These are phyloP conservation scores for Apiotrichum akiyoshidainum DNA, from an alignment of 1,284 basidiomycete genomes.

Conservation along the genomic window DNA sequence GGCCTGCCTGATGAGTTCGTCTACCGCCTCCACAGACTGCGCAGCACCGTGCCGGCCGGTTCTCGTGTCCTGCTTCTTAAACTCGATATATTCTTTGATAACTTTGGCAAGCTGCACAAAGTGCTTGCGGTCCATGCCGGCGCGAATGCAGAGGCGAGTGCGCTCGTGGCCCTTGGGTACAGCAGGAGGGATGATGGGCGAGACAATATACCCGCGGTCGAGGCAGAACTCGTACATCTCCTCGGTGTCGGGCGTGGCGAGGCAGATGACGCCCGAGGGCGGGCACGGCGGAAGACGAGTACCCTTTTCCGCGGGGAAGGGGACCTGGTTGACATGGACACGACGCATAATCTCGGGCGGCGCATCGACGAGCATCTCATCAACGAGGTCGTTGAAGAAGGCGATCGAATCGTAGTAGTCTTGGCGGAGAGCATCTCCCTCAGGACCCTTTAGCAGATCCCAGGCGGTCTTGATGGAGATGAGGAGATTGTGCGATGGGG, in stretches of 20 bases:
- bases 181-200: background rate
- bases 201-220: background rate
- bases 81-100: no score
- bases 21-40: no score
- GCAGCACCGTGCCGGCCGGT: no score
- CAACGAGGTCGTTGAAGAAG: background rate
- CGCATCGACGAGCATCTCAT: background rate
- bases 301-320: background rate
- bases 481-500: background rate
- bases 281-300: background rate
- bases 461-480: background rate
- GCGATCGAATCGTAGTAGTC: background rate
- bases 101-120: no score
- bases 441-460: background rate
- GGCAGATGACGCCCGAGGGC: background rate
- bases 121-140: background rate
- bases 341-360: background rate
- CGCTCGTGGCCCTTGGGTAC: background rate
- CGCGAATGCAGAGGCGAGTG: background rate
- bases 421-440: background rate
- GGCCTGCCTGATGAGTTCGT: no score
- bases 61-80: no score
- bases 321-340: background rate
- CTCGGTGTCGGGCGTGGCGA: background rate
- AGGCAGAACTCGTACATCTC: background rate